Evolutionary conservation across 768 basidiomycete genomes (phyloP).

Genomic region (Russula brevipes): DNA sequence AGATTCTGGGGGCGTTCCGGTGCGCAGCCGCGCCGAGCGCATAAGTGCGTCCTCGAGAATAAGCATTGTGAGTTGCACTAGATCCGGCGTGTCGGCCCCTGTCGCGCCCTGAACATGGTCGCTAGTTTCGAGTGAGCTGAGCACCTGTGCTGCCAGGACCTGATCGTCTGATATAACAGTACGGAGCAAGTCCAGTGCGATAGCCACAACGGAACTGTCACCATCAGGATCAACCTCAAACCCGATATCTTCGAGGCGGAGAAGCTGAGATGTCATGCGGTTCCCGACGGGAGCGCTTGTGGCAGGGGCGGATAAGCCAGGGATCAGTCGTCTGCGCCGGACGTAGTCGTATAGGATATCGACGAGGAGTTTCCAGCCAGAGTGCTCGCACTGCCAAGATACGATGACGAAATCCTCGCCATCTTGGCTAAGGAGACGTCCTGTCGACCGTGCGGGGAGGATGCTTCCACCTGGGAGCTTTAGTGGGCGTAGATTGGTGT

Average conservation of each 20-base stretch:
- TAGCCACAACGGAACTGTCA: slow-evolving; percentile 61
- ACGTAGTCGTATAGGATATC: slow-evolving; percentile 77
- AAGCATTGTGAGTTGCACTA: slow-evolving; percentile 75
- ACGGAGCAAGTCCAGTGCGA: slow-evolving; percentile 74
- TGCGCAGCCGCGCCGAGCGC: slow-evolving; percentile 39
- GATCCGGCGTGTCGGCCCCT: slow-evolving; percentile 55
- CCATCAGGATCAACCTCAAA: slow-evolving; percentile 60
- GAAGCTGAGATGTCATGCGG: slow-evolving; percentile 19
- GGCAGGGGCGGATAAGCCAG: slow-evolving; percentile 23
- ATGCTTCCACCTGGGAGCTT: slow-evolving; percentile 71
- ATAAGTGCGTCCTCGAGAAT: slow-evolving; percentile 74
- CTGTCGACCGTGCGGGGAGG: slow-evolving; percentile 61
- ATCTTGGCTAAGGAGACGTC: slow-evolving; percentile 68
- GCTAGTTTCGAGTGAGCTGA: slow-evolving; percentile 61
- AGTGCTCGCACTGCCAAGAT: slow-evolving; percentile 76
- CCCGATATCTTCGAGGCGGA: slow-evolving; percentile 64
- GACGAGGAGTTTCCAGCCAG: slow-evolving; percentile 82
- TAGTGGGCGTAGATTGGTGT: slow-evolving; percentile 60
- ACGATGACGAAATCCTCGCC: slow-evolving; percentile 65
- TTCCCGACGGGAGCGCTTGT: neutral
- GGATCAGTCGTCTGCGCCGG: slow-evolving; percentile 47
- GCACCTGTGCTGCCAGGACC: slow-evolving; percentile 54
- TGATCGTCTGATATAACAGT: slow-evolving; percentile 71
- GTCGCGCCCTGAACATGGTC: slow-evolving; percentile 42
- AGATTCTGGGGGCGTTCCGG: slow-evolving; percentile 41